phyloP scores from a whole-genome alignment of 768 basidiomycete genomes.

The Tulasnella sp. region DNA sequence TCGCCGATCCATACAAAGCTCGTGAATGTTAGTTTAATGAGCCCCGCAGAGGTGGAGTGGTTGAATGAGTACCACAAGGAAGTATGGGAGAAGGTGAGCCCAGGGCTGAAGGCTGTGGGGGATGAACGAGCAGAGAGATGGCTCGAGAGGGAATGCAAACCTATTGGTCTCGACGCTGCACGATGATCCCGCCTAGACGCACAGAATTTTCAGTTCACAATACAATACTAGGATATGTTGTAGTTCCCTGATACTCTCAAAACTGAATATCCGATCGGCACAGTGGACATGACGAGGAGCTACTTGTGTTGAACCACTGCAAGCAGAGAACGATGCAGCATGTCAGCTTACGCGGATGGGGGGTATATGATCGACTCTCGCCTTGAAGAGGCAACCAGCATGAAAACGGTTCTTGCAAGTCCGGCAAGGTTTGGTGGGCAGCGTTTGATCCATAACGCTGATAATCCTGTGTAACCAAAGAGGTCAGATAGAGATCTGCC shows the following conservation, averaged over 20 bases:
- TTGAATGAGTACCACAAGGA: constrained; percentile 74
- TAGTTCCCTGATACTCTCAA: too few species aligned
- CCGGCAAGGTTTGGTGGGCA: constrained; percentile 85
- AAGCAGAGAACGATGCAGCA: neutral
- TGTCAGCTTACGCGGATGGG: neutral
- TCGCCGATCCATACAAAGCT: constrained; percentile 85
- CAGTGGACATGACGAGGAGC: constrained; percentile 82
- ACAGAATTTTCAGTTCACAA: too few species aligned
- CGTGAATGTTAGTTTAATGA: constrained; percentile 51
- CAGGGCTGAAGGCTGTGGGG: constrained; percentile 40
- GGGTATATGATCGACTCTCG: constrained; percentile 20
- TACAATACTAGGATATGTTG: too few species aligned
- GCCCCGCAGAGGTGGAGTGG: constrained; percentile 64
- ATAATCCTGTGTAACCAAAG: constrained; percentile 51
- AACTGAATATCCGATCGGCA: constrained; percentile 66
- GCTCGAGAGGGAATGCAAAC: constrained; percentile 26
- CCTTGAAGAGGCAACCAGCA: constrained; percentile 84
- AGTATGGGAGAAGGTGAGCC: constrained; percentile 58
- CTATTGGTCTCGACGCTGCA: neutral
- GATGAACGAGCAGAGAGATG: constrained; percentile 30
- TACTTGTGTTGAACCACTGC: constrained; percentile 83
- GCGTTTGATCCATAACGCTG: constrained; percentile 72
- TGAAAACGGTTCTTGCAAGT: constrained; percentile 95
- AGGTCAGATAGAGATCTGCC: neutral
- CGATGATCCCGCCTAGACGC: too few species aligned